A percentile compares a stretch with the other conserved stretches of the same genome.
Conservation (phyloP, 805 yeast genomes). For the Sporopachydermia lactativora region DNA sequence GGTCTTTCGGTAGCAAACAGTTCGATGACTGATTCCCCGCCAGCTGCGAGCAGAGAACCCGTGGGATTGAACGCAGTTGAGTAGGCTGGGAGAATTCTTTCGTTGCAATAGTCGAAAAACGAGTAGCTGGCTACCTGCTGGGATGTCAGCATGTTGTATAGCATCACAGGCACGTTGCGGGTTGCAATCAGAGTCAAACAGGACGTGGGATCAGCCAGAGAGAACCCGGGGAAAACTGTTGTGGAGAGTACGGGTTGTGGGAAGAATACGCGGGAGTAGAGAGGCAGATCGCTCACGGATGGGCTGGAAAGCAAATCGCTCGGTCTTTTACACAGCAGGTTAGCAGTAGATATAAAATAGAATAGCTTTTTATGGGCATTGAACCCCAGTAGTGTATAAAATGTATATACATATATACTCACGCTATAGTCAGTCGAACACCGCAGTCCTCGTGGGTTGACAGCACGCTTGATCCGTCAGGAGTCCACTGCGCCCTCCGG, state of each 20-base stretch:
- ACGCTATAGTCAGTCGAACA: slow-evolving; percentile 9
- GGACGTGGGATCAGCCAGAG: slow-evolving; percentile 5
- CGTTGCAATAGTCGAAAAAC: slow-evolving; percentile 5
- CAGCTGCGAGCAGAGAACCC: slow-evolving; percentile 6
- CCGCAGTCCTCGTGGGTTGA: slow-evolving; percentile 11
- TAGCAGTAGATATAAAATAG: background rate
- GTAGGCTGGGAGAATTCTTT: slow-evolving; percentile 6
- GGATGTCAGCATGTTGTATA: slow-evolving; percentile 7
- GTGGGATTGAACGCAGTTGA: slow-evolving; percentile 2
- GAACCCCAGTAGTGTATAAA: background rate
- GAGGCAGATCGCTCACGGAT: slow-evolving; percentile 5
- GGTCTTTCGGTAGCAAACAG: slow-evolving; percentile 6
- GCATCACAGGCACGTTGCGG: slow-evolving; percentile 10
- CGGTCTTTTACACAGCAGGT: too few species aligned
- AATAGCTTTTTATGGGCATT: background rate
- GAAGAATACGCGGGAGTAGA: slow-evolving; percentile 7
- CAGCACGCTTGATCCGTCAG: slow-evolving; percentile 13
- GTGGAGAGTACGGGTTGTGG: slow-evolving; percentile 8
- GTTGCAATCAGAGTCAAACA: slow-evolving; percentile 9
- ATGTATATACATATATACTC: background rate
- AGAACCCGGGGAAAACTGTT: slow-evolving; percentile 9
- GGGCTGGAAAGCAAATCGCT: slow-evolving; percentile 2
- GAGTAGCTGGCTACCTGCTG: slow-evolving; percentile 7
- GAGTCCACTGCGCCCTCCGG: slow-evolving; percentile 11
- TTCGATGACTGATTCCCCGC: slow-evolving; percentile 5